These are phyloP conservation scores for Populus pruinosa DNA, from an alignment of 345 rosid species.

Conservation along the genomic window DNA sequence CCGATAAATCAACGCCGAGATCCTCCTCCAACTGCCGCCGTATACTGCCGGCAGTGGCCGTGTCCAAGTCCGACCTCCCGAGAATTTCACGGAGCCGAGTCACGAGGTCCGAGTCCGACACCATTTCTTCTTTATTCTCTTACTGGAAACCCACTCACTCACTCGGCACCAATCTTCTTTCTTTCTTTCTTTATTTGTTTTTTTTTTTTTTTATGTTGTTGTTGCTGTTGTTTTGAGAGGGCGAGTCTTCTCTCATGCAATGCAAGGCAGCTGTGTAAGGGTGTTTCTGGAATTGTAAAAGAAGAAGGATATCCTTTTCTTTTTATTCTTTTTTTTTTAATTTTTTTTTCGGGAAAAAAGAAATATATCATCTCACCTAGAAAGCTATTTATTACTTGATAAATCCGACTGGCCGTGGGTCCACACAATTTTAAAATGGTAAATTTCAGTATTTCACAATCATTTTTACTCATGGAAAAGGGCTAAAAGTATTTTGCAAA, in stretches of 20 bases:
- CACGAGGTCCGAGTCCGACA: constrained; percentile 65
- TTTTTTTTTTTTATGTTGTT: not conserved
- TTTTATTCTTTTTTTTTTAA: too few relatives aligned
- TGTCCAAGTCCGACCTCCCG: constrained; percentile 63
- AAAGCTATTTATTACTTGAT: too few relatives aligned
- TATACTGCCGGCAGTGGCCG: constrained; percentile 64
- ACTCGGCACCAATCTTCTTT: not conserved
- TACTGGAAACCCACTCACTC: not conserved
- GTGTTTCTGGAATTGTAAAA: not conserved
- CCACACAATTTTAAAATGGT: too few relatives aligned
- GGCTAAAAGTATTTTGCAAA: too few relatives aligned
- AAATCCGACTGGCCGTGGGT: too few relatives aligned
- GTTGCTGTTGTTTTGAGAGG: not conserved
- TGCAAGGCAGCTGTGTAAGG: not conserved
- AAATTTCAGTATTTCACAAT: too few relatives aligned
- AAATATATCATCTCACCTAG: too few relatives aligned
- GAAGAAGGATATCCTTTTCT: not conserved
- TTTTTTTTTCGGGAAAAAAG: too few relatives aligned
- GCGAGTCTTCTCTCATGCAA: not conserved
- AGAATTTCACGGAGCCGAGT: constrained; percentile 72
- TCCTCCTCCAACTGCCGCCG: constrained; percentile 67
- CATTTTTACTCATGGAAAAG: too few relatives aligned
- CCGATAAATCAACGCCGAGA: constrained; percentile 61
- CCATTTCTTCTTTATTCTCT: constrained; percentile 34
- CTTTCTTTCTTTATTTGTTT: not conserved